These are phyloP conservation scores for Albizia julibrissin DNA, from an alignment of 306 rosid genomes.

Conservation along the genomic window DNA sequence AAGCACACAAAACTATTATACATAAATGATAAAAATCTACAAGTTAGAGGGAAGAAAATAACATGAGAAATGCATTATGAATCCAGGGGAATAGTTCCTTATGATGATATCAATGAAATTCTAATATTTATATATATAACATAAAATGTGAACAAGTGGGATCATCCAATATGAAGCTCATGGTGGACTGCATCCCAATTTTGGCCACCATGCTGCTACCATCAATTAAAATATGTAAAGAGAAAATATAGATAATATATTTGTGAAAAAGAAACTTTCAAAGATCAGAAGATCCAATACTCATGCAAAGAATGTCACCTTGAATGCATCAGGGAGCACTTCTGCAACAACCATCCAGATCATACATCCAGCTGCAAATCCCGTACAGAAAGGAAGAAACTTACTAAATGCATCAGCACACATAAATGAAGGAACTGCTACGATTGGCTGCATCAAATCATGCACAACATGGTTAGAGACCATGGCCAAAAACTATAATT, in stretches of 20 bases:
- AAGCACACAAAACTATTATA: constrained; percentile 24
- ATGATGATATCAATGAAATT: neutral
- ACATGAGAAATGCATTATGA: neutral
- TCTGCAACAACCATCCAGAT: constrained; percentile 99
- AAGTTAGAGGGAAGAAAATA: neutral
- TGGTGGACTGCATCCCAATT: neutral
- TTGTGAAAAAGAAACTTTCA: neutral
- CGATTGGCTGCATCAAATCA: constrained; percentile 80
- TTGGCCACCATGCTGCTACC: neutral
- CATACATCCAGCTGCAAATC: constrained; percentile 99
- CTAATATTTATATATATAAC: neutral
- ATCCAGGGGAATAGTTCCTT: neutral
- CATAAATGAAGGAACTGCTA: constrained; percentile 96
- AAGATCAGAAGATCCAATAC: neutral
- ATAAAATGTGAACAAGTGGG: neutral
- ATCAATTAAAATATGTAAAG: no score
- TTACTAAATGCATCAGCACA: constrained; percentile 97
- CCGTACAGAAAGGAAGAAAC: constrained; percentile 96
- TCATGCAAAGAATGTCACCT: constrained; percentile 52
- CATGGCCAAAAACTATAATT: constrained; percentile 16
- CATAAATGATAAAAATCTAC: constrained; percentile 5
- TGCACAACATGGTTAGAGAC: constrained; percentile 14
- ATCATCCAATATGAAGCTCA: neutral
- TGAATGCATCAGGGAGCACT: constrained; percentile 98
- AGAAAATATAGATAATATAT: neutral